phyloP scores from a whole-genome alignment of 148 eudicot genomes.

The Diospyros lotus region DNA sequence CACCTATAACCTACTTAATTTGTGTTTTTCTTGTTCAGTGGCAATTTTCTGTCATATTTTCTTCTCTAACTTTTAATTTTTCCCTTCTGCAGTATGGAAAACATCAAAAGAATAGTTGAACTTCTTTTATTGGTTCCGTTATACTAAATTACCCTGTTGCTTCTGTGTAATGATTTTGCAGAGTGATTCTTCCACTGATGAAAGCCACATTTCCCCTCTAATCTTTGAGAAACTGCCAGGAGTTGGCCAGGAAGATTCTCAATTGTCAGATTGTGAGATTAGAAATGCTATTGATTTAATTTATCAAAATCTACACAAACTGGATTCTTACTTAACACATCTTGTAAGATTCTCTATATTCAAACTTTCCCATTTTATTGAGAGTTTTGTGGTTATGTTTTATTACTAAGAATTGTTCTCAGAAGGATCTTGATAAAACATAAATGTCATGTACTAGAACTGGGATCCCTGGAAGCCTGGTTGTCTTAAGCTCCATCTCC shows the following conservation, averaged over 20 bases:
- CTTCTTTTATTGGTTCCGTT: background rate
- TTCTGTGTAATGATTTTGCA: slow-evolving; percentile 25
- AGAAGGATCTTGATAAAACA: background rate
- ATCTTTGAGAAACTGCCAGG: slow-evolving; percentile 63
- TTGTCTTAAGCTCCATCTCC: background rate
- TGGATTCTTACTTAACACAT: slow-evolving; percentile 61
- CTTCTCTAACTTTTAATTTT: background rate
- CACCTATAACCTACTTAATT: background rate
- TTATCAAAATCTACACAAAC: slow-evolving; percentile 63
- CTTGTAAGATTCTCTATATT: slow-evolving; percentile 45
- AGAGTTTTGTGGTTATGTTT: background rate
- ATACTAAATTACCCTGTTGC: background rate
- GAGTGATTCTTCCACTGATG: slow-evolving; percentile 59
- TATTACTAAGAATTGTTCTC: background rate
- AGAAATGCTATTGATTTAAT: slow-evolving; percentile 62
- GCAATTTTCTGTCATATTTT: background rate
- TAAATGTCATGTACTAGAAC: background rate
- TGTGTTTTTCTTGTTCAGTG: background rate
- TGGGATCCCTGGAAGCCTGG: background rate
- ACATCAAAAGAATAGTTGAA: background rate
- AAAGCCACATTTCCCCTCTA: slow-evolving; percentile 39
- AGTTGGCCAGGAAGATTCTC: slow-evolving; percentile 55
- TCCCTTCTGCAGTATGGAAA: background rate
- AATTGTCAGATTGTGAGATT: slow-evolving; percentile 77
- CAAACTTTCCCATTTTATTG: slow-evolving; percentile 3